A percentile compares a stretch with the other conserved stretches of the same genome.
Conservation (phyloP, 1,139 yeast species). For the Trichomonascaceae sp. region DNA sequence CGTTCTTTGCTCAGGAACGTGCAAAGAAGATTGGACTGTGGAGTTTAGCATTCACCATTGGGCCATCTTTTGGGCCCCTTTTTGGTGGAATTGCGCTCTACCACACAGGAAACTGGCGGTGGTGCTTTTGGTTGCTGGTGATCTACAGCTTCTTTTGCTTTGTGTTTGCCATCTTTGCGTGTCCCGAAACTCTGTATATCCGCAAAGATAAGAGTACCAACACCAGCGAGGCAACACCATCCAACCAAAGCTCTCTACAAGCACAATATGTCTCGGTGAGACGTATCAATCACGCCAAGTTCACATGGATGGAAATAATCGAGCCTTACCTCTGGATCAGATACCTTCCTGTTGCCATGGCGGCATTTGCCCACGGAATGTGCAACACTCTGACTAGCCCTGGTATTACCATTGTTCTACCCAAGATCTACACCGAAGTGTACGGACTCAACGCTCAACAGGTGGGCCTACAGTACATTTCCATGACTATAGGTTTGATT, state of each 20-base stretch:
- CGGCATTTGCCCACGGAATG: conserved; percentile 16
- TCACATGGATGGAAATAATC: conserved; percentile 4
- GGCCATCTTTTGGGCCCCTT: conserved; percentile 10
- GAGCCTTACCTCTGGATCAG: conserved; percentile 2
- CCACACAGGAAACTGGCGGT: conserved; percentile 9
- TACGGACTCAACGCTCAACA: conserved; percentile 18
- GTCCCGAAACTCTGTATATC: conserved; percentile 10
- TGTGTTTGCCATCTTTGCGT: conserved; percentile 4
- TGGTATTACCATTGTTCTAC: conserved; percentile 19
- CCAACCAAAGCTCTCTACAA: conserved; percentile 2
- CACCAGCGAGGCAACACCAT: not conserved
- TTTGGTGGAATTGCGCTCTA: conserved; percentile 9
- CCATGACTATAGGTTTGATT: conserved; percentile 19
- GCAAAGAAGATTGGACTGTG: conserved; percentile 10
- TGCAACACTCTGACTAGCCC: conserved; percentile 19
- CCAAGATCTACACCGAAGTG: conserved; percentile 16
- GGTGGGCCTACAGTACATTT: conserved; percentile 18
- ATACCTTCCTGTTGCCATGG: conserved; percentile 5
- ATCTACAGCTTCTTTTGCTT: conserved; percentile 7
- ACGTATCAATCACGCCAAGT: not conserved
- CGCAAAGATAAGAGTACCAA: conserved; percentile 2
- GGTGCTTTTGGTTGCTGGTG: conserved; percentile 6
- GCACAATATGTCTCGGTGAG: not conserved
- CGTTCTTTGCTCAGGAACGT: conserved; percentile 9
- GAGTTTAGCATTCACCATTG: conserved; percentile 9